Conservation (phyloP, 2,329 filamentous ascomycete species). For the Trichoderma aggressivum region DNA sequence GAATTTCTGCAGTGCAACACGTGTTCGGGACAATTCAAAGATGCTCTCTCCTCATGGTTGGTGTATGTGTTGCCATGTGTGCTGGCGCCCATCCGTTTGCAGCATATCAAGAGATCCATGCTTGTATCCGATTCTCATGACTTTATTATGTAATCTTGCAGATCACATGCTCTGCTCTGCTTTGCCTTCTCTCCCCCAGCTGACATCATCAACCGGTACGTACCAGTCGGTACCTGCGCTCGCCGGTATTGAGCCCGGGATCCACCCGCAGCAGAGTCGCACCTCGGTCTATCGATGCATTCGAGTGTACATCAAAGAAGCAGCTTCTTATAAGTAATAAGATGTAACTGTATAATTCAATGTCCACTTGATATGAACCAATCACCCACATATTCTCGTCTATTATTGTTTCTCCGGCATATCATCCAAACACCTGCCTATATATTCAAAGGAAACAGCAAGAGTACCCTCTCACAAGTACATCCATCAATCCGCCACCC, state of each 20-base stretch:
- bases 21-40: not conserved
- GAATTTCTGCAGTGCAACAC: not conserved
- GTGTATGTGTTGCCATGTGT: not conserved
- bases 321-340: not conserved
- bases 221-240: not conserved
- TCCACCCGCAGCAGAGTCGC: not conserved
- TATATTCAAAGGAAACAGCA: not conserved
- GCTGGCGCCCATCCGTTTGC: not conserved
- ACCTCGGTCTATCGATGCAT: not conserved
- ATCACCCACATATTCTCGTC: no score
- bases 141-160: not conserved
- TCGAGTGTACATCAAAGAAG: not conserved
- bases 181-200: not conserved
- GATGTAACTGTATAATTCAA: not conserved
- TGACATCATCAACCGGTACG: not conserved
- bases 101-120: not conserved
- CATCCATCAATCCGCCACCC: constrained; percentile 8
- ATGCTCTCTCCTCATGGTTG: no score
- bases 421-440: not conserved
- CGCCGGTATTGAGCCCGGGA: not conserved
- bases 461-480: not conserved
- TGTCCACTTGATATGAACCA: not conserved
- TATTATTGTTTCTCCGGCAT: not conserved
- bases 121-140: not conserved
- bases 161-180: not conserved